Conservation (phyloP, 805 yeast genomes). For the Ogataea trehaloabstinens region DNA sequence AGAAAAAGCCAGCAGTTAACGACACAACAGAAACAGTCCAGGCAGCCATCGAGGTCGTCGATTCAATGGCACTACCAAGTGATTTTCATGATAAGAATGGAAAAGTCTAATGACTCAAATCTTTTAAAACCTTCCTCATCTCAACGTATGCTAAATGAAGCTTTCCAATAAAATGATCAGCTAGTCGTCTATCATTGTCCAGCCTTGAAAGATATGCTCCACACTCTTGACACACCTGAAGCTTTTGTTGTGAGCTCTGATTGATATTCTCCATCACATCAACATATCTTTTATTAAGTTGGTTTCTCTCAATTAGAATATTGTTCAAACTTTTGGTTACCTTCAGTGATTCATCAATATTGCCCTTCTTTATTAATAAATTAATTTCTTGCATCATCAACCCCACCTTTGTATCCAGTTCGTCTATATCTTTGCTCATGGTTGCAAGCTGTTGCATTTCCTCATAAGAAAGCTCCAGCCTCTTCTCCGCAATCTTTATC, state of each 20-base stretch:
- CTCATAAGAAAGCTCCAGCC: conserved; percentile 73
- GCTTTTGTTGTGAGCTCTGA: conserved; percentile 82
- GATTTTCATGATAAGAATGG: neutral
- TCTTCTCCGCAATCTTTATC: conserved; percentile 57
- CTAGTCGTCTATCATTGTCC: conserved; percentile 84
- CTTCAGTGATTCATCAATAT: conserved; percentile 48
- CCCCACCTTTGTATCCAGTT: conserved; percentile 60
- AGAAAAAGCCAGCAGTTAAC: neutral
- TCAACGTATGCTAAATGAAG: conserved; percentile 79
- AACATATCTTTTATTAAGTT: conserved; percentile 54
- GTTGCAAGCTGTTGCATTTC: conserved; percentile 30
- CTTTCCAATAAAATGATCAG: conserved; percentile 87
- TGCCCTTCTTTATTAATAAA: conserved; percentile 47
- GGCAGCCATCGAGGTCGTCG: conserved; percentile 3
- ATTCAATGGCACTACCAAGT: neutral
- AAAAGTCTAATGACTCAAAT: conserved; percentile 7
- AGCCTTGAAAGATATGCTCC: conserved; percentile 84
- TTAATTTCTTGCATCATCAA: conserved; percentile 66
- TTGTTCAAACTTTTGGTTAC: conserved; percentile 47
- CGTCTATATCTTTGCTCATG: conserved; percentile 51
- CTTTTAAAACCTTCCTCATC: conserved; percentile 59
- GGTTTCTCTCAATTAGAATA: conserved; percentile 46
- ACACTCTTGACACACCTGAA: conserved; percentile 87
- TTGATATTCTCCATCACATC: conserved; percentile 69
- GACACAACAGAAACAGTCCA: conserved; percentile 1